Conservation (phyloP, 148 eudicot genomes). For the Vaccinium macrocarpon region DNA sequence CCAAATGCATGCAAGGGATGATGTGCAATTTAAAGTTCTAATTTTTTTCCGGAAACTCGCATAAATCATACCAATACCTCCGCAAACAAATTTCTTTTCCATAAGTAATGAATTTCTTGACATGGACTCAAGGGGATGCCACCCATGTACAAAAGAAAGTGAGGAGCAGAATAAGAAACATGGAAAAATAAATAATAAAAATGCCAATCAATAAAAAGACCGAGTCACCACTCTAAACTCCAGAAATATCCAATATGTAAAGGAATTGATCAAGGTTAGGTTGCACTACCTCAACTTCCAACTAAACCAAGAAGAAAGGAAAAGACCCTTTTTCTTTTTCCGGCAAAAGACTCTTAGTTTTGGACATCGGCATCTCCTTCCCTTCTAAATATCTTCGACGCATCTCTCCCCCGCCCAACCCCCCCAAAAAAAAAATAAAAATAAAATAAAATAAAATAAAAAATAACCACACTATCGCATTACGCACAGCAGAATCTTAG, state of each 20-base stretch:
- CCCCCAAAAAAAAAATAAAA: no score
- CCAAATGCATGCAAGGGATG: neutral
- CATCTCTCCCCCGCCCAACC: no score
- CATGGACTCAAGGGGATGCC: neutral
- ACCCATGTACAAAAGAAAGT: neutral
- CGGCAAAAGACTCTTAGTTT: neutral
- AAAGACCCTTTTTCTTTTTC: neutral
- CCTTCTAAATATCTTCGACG: neutral
- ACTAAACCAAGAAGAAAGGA: neutral
- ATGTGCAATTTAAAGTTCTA: neutral
- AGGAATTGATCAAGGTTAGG: neutral
- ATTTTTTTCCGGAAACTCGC: neutral
- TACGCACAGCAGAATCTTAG: neutral
- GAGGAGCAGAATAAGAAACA: neutral
- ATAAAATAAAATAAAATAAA: no score
- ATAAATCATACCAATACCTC: neutral
- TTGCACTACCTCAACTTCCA: neutral
- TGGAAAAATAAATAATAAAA: neutral
- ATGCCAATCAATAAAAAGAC: neutral
- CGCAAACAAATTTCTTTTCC: no score
- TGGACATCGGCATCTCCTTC: neutral
- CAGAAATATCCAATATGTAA: neutral
- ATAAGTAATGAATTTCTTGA: no score
- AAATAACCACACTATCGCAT: neutral
- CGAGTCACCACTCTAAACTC: neutral